Percentiles rank a stretch among this genome's conserved stretches.
Conservation (phyloP, 2,329 filamentous ascomycete species). For the Fusarium ambrosium region DNA sequence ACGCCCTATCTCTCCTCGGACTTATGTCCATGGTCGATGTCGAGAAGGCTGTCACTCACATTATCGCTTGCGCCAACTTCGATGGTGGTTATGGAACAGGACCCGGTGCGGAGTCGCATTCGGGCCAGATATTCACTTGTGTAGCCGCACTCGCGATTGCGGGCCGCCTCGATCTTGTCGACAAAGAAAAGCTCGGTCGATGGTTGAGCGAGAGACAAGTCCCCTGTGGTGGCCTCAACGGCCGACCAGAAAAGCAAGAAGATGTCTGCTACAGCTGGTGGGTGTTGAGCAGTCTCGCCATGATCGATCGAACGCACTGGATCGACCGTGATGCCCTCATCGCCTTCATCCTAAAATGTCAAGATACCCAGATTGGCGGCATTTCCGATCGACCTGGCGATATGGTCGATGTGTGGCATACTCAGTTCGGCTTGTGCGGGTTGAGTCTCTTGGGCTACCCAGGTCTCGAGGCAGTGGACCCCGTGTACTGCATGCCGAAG, state of each 20-base stretch:
- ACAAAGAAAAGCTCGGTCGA: constrained; percentile 83
- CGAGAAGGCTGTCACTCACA: constrained; percentile 81
- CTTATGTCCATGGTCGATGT: constrained; percentile 82
- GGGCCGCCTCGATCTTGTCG: constrained; percentile 82
- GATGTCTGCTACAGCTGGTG: constrained; percentile 99
- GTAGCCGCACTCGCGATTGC: constrained; percentile 89
- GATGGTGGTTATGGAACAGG: constrained; percentile 93
- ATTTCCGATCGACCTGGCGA: constrained; percentile 92
- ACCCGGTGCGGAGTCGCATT: constrained; percentile 93
- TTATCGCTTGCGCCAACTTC: constrained; percentile 89
- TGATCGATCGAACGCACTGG: constrained; percentile 91
- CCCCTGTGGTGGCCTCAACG: constrained; percentile 89
- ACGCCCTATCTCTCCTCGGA: constrained; percentile 86
- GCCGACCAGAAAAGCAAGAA: constrained; percentile 93
- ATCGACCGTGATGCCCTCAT: constrained; percentile 87
- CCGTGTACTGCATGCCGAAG: constrained; percentile 87
- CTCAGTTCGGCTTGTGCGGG: constrained; percentile 88
- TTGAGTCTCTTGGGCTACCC: constrained; percentile 86
- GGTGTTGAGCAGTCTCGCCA: constrained; percentile 92
- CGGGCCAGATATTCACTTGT: constrained; percentile 96
- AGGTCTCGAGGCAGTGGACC: constrained; percentile 84
- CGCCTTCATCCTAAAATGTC: constrained; percentile 86
- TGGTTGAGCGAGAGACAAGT: constrained; percentile 97
- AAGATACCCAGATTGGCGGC: constrained; percentile 87
- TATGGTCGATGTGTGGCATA: constrained; percentile 98